A percentile compares a stretch with the other conserved stretches of the same genome.
phyloP scores from a whole-genome alignment of 495 filamentous ascomycete genomes.

The Haplographium delicatum region DNA sequence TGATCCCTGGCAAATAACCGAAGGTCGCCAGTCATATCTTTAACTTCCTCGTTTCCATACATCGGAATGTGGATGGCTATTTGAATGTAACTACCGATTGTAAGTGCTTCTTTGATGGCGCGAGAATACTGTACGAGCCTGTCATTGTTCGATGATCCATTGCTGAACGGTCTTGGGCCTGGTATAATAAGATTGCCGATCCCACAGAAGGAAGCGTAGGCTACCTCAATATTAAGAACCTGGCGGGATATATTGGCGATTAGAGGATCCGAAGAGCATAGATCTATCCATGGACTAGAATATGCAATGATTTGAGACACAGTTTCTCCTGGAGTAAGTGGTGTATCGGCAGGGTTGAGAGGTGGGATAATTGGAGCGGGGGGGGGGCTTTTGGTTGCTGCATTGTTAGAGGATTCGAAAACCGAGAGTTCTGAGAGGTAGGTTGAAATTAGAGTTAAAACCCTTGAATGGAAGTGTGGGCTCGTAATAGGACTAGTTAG shows the following conservation, averaged over 20 bases:
- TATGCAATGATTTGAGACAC: slow-evolving; percentile 68
- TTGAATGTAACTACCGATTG: slow-evolving; percentile 66
- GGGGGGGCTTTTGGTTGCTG: slow-evolving; percentile 30
- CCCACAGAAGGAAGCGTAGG: slow-evolving; percentile 93
- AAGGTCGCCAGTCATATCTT: slow-evolving; percentile 52
- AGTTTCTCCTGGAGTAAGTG: slow-evolving; percentile 63
- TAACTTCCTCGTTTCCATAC: slow-evolving; percentile 50
- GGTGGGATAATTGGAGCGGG: slow-evolving; percentile 57
- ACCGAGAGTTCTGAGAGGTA: slow-evolving; percentile 38
- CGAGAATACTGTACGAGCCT: slow-evolving; percentile 68
- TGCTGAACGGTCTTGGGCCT: slow-evolving; percentile 56
- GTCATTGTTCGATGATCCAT: slow-evolving; percentile 30
- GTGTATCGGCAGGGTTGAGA: slow-evolving; percentile 67
- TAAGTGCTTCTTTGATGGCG: slow-evolving; percentile 74
- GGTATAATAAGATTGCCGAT: slow-evolving; percentile 75
- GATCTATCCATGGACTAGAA: slow-evolving; percentile 83
- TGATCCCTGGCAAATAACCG: slow-evolving; percentile 45
- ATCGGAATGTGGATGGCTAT: slow-evolving; percentile 78
- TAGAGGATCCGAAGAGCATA: slow-evolving; percentile 75
- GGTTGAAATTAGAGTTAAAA: slow-evolving; percentile 58
- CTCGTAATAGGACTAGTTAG: slow-evolving; percentile 87
- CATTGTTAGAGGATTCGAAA: slow-evolving; percentile 23
- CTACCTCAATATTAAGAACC: slow-evolving; percentile 82
- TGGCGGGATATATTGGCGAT: slow-evolving; percentile 81
- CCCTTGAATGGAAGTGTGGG: slow-evolving; percentile 69